Evolutionary conservation across 1,139 yeast species (phyloP), one percentile per base, ranked within the genome.

Genomic region (Debaryomycetaceae sp.): DNA sequence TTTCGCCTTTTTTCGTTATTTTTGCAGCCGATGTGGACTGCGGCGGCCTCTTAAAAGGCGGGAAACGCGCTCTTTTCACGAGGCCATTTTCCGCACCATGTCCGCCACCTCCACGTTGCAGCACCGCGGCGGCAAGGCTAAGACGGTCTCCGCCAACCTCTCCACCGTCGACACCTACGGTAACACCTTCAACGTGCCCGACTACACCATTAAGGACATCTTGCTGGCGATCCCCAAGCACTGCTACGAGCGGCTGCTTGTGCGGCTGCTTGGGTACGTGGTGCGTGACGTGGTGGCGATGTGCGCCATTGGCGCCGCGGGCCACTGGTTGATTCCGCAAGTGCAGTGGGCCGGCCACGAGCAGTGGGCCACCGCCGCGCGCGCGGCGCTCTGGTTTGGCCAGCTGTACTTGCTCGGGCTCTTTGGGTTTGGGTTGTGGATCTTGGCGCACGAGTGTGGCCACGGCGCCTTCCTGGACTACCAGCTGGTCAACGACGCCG

Each of bases 391-490:
- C 20, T 66, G 72, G 71, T 39, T 54, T 33, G 51, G 51, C 6
- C 61, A 64, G 44, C 53, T 61, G 18, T 52, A 67, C 37, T 56
- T 62, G 27, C 75, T 77, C 45, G 85, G 93, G 29, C 64, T 83
- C 43, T 71, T 80, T 47, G 83, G 84, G 19, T 79, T 85, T 39
- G 95, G 94, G 21, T 51, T 81, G 43, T 84, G 95, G 95, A 81
- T 84, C 40, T 58, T 84, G 55, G 94, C 94, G 38, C 95, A 84
- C 58, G 95, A 84, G 61, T 84, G 95, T 64, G 95, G 95, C 33
- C 95, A 84, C 58, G 82, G 78, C 36, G 94, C 94, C 18, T 84
- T 84, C 51, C 75, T 84, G 16, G 86, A 83, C 48, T 78, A 77
- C 50, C 72, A 71, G 41, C 55, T 64, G 51, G 71, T 83, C 41